Base-by-base conservation (phyloP, 345 rosid species). In the Brassica carinata region DNA sequence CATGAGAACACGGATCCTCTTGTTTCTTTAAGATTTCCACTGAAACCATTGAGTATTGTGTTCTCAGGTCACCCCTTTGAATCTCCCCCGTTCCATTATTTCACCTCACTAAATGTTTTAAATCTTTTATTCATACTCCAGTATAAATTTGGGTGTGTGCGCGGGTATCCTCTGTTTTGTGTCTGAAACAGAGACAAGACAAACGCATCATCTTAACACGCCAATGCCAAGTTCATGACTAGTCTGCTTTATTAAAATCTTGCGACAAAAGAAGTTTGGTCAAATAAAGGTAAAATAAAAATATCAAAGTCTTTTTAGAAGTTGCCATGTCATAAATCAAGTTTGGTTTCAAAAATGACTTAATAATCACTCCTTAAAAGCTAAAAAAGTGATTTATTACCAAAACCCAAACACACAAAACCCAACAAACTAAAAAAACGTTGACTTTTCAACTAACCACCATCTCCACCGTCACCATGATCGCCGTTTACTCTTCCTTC, bases 41-140 rank as follows among this genome's bases (percentile, higher is more conserved):
- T 62, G 64, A 78, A 57, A 78, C 57, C 61, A 73, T 59, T 10
- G 75, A 63, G 75, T 68, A 69, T 13, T 74, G 71, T 80, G 79
- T 80, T 80, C 79, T 74, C 83, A 74, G 79, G 83, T 80, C 83
- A 79, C 83, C 83, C 83, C 79, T 74, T 80, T 36, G 83, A 74
- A 51, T 74, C 75, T 33, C 71, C 17, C 33, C 27, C 51, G 45
- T 48, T 74, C n/a, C 13, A 43, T 15, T 19, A 31, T 48, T 68
- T 53, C 30, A 71, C 31, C 38, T 53, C 45, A 43, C 38, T 14
- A 15, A 8, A 29, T 63, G 38, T 63, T n/a, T 27, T 3, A 17
- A 13, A 14, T 31, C 18, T 33, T 62, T 71, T 0, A 8, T 63
- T 62, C 59, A 23, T 71, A 23, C 11, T 65, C 67, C 23, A 65